Evolutionary conservation across 2,329 filamentous ascomycete species (phyloP).

Genomic region (Eutypa lata): DNA sequence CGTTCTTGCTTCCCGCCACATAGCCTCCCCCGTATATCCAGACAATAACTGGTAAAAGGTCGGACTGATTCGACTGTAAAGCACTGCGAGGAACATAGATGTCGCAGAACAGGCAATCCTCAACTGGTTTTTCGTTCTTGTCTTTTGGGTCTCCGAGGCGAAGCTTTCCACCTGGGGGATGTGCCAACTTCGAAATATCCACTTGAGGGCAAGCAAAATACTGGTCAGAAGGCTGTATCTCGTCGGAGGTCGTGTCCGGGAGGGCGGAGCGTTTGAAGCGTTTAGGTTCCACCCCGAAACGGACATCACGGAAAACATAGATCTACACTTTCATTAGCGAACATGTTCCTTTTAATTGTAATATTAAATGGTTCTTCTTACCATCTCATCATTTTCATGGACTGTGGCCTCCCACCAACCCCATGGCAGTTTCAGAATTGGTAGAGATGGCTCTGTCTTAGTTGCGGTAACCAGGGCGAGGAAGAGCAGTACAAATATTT

Average conservation of each 20-base stretch:
- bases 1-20: slow-evolving; percentile 39
- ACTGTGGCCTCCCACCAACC: neutral
- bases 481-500: too few relatives aligned
- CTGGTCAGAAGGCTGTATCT: neutral
- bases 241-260: neutral
- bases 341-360: neutral
- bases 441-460: too few relatives aligned
- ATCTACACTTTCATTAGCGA: neutral
- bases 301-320: slow-evolving; percentile 1
- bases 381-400: neutral
- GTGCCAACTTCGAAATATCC: slow-evolving; percentile 6
- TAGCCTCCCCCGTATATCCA: slow-evolving; percentile 47
- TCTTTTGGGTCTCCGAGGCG: neutral
- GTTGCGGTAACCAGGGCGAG: too few relatives aligned
- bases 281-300: neutral
- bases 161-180: neutral
- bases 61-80: slow-evolving; percentile 27
- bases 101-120: slow-evolving; percentile 50
- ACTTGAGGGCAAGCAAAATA: neutral
- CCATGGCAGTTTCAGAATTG: neutral
- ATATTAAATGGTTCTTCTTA: neutral
- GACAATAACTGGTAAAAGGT: slow-evolving; percentile 41
- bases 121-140: slow-evolving; percentile 10
- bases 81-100: slow-evolving; percentile 44
- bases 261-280: neutral